Conservation (phyloP, 805 yeast genomes). For the Metschnikowia reukaufii region DNA sequence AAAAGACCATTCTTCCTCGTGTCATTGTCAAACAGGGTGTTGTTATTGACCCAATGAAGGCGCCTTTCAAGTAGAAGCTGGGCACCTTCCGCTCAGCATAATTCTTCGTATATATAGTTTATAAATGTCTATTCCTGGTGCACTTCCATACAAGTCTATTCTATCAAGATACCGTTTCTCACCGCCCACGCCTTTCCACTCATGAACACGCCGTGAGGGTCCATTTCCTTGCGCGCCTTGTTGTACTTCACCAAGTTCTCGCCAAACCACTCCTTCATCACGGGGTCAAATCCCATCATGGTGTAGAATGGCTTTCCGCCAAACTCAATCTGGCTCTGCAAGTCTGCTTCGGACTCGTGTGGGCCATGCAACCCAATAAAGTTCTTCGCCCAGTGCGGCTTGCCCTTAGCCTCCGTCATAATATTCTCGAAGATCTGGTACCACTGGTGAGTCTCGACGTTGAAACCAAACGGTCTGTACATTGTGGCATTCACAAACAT, state of each 20-base stretch:
- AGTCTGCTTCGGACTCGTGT: slow-evolving; percentile 33
- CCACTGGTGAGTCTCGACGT: slow-evolving; percentile 78
- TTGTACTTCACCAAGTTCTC: slow-evolving; percentile 62
- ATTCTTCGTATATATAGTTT: neutral
- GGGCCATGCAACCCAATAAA: slow-evolving; percentile 62
- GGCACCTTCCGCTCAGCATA: neutral
- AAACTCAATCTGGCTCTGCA: slow-evolving; percentile 38
- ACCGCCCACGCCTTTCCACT: slow-evolving; percentile 78
- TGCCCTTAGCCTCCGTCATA: slow-evolving; percentile 77
- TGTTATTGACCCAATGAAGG: slow-evolving; percentile 87
- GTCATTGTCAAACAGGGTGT: slow-evolving; percentile 83
- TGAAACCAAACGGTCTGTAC: slow-evolving; percentile 86
- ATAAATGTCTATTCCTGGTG: slow-evolving; percentile 12
- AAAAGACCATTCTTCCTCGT: slow-evolving; percentile 84
- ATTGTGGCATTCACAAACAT: slow-evolving; percentile 90
- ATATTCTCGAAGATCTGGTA: slow-evolving; percentile 78
- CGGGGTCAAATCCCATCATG: slow-evolving; percentile 76
- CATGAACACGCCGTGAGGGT: slow-evolving; percentile 80
- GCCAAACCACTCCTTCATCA: slow-evolving; percentile 78
- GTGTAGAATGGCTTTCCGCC: slow-evolving; percentile 57
- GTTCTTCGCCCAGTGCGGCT: slow-evolving; percentile 98
- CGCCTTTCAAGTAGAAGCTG: slow-evolving; percentile 60
- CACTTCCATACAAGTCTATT: slow-evolving; percentile 1
- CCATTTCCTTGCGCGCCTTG: slow-evolving; percentile 61
- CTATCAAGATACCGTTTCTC: slow-evolving; percentile 67